Percentiles rank a stretch among this genome's conserved stretches.
Conservation (phyloP, 2,329 filamentous ascomycete species). For the Pezicula carpinea region DNA sequence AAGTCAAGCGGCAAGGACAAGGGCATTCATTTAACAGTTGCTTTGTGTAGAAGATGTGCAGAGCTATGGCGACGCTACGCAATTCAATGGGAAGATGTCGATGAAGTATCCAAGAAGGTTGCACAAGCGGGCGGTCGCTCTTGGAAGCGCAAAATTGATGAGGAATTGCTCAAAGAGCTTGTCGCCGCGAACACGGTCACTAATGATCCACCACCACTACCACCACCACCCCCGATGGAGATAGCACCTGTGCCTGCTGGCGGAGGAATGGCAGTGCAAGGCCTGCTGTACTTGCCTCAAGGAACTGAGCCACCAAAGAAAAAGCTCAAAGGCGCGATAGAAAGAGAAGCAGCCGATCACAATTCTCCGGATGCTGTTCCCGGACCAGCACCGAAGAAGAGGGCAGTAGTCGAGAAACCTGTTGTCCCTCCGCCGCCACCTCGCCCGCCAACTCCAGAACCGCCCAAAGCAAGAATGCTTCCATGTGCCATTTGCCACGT, state of each 20-base stretch:
- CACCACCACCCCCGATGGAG: slow-evolving; percentile 23
- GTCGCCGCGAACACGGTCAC: slow-evolving; percentile 59
- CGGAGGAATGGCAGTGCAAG: slow-evolving; percentile 18
- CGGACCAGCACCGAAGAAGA: slow-evolving; percentile 34
- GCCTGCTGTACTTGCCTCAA: slow-evolving; percentile 19
- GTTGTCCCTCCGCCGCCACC: slow-evolving; percentile 58
- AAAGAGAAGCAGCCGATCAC: slow-evolving; percentile 45
- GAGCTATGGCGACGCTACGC: slow-evolving; percentile 94
- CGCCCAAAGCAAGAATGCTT: slow-evolving; percentile 71
- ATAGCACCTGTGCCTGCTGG: slow-evolving; percentile 14
- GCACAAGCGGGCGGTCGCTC: slow-evolving; percentile 73
- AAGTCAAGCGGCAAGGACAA: slow-evolving; percentile 70
- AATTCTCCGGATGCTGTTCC: slow-evolving; percentile 35
- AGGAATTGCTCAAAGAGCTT: slow-evolving; percentile 78
- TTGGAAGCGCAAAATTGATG: slow-evolving; percentile 85
- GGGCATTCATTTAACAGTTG: slow-evolving; percentile 66
- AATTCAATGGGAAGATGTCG: slow-evolving; percentile 90
- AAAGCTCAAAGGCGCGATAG: slow-evolving; percentile 53
- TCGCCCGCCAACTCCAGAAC: slow-evolving; percentile 58
- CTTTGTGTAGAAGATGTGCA: slow-evolving; percentile 85
- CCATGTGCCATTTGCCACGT: slow-evolving; percentile 83
- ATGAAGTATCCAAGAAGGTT: slow-evolving; percentile 86
- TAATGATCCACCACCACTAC: slow-evolving; percentile 30
- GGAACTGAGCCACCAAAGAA: slow-evolving; percentile 56
- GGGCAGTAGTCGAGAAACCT: slow-evolving; percentile 53